Conservation (phyloP, 208 protist genomes). For the Acanthamoeba healyi region DNA sequence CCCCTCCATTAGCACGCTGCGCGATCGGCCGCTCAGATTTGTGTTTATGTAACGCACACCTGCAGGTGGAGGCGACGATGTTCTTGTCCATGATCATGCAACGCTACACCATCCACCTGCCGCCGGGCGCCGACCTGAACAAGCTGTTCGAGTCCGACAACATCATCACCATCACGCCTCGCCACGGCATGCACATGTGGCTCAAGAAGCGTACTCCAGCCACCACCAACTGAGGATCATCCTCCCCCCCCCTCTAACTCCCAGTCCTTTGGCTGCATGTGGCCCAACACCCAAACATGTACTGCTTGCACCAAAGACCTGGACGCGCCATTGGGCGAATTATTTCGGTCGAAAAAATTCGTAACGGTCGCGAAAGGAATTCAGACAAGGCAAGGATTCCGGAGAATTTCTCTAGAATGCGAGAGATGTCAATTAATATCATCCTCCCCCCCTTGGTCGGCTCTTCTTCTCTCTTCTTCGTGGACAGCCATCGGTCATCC, state of each 20-base stretch:
- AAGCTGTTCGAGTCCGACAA: background rate
- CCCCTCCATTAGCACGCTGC: background rate
- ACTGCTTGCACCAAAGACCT: too few relatives aligned
- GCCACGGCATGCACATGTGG: background rate
- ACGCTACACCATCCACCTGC: conserved; percentile 40
- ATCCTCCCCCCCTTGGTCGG: background rate
- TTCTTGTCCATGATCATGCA: background rate
- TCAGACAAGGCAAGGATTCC: background rate
- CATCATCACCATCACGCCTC: background rate
- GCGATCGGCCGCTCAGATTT: too few relatives aligned
- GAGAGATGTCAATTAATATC: conserved; percentile 18
- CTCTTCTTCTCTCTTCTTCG: conserved; percentile 55
- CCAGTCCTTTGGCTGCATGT: too few relatives aligned
- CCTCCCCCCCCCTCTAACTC: too few relatives aligned
- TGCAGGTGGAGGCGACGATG: conserved; percentile 43
- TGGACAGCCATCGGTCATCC: conserved; percentile 28
- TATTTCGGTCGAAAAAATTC: too few relatives aligned
- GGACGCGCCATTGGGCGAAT: too few relatives aligned
- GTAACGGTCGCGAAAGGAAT: too few relatives aligned
- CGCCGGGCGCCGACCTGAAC: background rate
- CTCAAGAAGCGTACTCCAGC: conserved; percentile 10
- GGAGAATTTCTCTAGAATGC: conserved; percentile 17
- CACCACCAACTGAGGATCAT: too few relatives aligned
- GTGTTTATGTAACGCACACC: background rate
- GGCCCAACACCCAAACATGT: too few relatives aligned